Conservation (phyloP, 2,329 filamentous ascomycete species). For the Macroventuria anomochaeta region DNA sequence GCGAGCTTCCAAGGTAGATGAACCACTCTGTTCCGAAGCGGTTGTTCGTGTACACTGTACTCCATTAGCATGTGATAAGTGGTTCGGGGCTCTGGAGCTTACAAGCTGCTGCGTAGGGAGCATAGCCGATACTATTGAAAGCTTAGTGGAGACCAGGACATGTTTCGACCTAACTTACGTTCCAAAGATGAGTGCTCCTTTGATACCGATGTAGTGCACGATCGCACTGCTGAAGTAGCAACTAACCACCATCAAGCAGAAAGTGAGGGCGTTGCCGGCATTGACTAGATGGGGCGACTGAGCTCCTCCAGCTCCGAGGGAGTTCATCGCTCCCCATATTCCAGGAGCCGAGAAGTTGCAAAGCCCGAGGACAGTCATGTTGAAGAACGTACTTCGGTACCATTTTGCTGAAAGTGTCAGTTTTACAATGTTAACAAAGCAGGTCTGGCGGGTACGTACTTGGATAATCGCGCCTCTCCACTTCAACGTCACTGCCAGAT, state of each 20-base stretch:
- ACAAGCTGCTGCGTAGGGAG: conserved; percentile 69
- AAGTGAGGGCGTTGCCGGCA: conserved; percentile 73
- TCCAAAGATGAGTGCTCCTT: conserved; percentile 72
- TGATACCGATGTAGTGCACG: conserved; percentile 73
- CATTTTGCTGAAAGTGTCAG: conserved; percentile 59
- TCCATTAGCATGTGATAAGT: background rate
- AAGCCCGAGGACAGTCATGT: conserved; percentile 72
- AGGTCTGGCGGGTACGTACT: conserved; percentile 18
- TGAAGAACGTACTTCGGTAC: conserved; percentile 75
- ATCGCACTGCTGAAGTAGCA: conserved; percentile 70
- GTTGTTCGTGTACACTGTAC: conserved; percentile 68
- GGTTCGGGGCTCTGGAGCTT: conserved; percentile 30
- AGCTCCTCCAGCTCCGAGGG: conserved; percentile 71
- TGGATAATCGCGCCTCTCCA: conserved; percentile 35
- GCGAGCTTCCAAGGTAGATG: conserved; percentile 69
- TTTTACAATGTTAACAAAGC: background rate
- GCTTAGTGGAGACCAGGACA: no score
- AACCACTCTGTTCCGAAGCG: conserved; percentile 73
- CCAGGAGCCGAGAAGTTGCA: conserved; percentile 75
- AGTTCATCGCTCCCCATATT: conserved; percentile 76
- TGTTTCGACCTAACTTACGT: conserved; percentile 62
- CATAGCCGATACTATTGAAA: conserved; percentile 64
- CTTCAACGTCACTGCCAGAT: conserved; percentile 24
- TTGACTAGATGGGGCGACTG: conserved; percentile 72
- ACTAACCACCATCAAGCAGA: conserved; percentile 74